Evolutionary conservation across 495 filamentous ascomycete genomes (phyloP).

Genomic region (Daldinia concentrica): DNA sequence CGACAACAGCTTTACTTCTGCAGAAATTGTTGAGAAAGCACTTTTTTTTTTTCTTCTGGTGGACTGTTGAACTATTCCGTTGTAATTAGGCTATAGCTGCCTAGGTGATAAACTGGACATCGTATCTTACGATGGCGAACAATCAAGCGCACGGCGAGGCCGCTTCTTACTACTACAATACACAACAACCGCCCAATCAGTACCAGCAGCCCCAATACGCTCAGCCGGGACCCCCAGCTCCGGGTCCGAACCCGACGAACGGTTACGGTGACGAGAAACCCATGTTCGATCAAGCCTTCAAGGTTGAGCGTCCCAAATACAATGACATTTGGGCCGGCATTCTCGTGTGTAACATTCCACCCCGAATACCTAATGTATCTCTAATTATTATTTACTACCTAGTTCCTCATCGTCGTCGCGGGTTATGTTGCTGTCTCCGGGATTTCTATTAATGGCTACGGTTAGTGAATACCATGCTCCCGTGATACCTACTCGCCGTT

Average conservation of each 20-base stretch:
- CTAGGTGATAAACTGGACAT: neutral
- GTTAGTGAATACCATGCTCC: constrained; percentile 42
- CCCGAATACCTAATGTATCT: neutral
- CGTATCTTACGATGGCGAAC: constrained; percentile 27
- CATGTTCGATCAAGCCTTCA: constrained; percentile 81
- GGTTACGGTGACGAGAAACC: constrained; percentile 55
- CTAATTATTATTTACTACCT: constrained; percentile 2
- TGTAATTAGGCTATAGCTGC: neutral
- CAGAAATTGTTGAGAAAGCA: neutral
- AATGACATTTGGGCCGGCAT: constrained; percentile 90
- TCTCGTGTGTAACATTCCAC: constrained; percentile 59
- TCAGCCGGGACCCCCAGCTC: constrained; percentile 27
- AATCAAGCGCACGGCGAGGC: constrained; percentile 41
- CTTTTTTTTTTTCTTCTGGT: neutral
- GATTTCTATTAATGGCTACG: constrained; percentile 79
- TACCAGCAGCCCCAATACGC: constrained; percentile 33
- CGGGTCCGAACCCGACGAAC: constrained; percentile 28
- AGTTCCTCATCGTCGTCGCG: constrained; percentile 76
- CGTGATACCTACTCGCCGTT: neutral
- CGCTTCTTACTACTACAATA: constrained; percentile 40
- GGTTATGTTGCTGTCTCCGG: constrained; percentile 83
- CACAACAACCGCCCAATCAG: constrained; percentile 25
- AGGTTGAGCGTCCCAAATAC: constrained; percentile 81
- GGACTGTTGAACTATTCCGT: neutral
- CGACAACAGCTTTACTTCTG: neutral